Percentiles rank a stretch among this genome's conserved stretches.
Conservation (phyloP, 805 yeast genomes). For the Teunomyces stri region DNA sequence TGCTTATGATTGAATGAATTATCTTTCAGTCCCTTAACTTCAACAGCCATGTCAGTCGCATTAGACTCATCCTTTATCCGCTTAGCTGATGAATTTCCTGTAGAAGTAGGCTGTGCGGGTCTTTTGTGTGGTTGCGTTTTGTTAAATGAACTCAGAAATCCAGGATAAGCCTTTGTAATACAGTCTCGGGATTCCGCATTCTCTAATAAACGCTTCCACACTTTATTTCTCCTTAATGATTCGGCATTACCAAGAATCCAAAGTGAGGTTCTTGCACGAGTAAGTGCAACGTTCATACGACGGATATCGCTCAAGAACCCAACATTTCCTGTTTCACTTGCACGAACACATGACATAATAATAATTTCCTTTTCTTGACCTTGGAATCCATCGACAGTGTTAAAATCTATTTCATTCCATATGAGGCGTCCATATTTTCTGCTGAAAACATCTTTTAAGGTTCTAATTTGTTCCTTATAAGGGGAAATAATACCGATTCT, state of each 20-base stretch:
- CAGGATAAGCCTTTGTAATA: constrained; percentile 32
- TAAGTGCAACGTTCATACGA: constrained; percentile 95
- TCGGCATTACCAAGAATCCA: constrained; percentile 86
- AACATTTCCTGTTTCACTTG: constrained; percentile 62
- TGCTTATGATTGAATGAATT: not conserved
- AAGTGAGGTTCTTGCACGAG: constrained; percentile 87
- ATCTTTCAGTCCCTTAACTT: not conserved
- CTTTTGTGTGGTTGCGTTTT: not conserved
- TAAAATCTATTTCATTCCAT: constrained; percentile 71
- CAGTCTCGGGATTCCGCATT: constrained; percentile 58
- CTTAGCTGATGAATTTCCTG: constrained; percentile 3
- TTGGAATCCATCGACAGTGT: constrained; percentile 96
- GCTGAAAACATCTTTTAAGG: constrained; percentile 56
- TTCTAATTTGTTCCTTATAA: constrained; percentile 79
- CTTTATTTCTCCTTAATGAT: constrained; percentile 60
- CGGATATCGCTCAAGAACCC: constrained; percentile 90
- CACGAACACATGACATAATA: constrained; percentile 93
- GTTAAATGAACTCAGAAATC: constrained; percentile 24
- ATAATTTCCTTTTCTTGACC: constrained; percentile 94
- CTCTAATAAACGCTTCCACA: constrained; percentile 69
- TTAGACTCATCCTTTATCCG: not conserved
- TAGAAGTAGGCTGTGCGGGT: constrained; percentile 2
- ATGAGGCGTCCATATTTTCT: constrained; percentile 62
- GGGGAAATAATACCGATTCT: constrained; percentile 92
- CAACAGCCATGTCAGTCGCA: too few species aligned